These are phyloP conservation scores for Eucalyptus brandiana DNA, from an alignment of 345 rosid species.

Conservation along the genomic window DNA sequence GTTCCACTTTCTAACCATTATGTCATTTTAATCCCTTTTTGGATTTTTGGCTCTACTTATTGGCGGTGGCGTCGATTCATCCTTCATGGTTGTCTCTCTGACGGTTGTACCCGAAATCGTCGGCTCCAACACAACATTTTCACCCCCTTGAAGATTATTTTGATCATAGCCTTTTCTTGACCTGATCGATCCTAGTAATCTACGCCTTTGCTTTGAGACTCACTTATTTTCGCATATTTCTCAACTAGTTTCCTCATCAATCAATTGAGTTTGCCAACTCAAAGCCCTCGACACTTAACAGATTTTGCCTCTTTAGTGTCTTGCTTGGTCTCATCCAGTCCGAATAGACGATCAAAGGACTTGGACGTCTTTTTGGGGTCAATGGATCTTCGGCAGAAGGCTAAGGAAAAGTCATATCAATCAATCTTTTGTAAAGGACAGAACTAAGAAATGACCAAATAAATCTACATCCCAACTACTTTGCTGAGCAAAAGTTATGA, in stretches of 20 bases:
- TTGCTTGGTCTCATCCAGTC: not conserved
- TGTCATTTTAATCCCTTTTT: fast-evolving
- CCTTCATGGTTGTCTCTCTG: not conserved
- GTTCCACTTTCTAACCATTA: too few species aligned
- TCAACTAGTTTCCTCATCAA: not conserved
- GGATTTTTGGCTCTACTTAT: too few species aligned
- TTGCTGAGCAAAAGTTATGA: not conserved
- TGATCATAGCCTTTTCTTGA: too few species aligned
- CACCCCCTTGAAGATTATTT: too few species aligned
- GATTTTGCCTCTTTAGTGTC: fast-evolving
- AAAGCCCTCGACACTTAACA: not conserved
- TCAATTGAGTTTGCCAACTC: not conserved
- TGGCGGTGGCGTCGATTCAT: too few species aligned
- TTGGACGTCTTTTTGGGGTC: too few species aligned
- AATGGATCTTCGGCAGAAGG: too few species aligned
- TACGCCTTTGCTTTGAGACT: not conserved
- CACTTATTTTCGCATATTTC: not conserved
- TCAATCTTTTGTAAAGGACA: not conserved
- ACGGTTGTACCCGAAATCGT: fast-evolving
- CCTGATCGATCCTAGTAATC: fast-evolving
- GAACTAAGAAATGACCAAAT: too few species aligned
- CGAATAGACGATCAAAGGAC: not conserved
- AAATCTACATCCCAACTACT: not conserved
- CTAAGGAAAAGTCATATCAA: not conserved
- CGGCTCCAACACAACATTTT: too few species aligned